Base-by-base conservation (phyloP, 768 basidiomycete species). In the Boletus subparvulus region DNA sequence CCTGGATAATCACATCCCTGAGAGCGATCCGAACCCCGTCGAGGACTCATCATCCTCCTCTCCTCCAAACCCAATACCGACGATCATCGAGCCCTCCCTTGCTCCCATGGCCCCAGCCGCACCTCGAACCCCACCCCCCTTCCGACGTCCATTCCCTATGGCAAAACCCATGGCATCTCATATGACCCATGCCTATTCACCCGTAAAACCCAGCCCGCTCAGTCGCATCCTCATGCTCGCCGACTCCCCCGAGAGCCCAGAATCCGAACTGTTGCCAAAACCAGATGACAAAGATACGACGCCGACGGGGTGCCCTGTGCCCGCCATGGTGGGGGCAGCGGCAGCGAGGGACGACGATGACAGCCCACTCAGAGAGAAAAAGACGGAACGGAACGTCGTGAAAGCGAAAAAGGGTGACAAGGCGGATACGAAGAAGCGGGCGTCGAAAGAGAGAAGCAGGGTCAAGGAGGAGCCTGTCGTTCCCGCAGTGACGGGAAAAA, bases 101-200 rank as follows among this genome's bases (percentile, higher is more conserved):
- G 41, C 16, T 10, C 41, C 35, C 24, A 60, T 58, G 53, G 10
- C 32, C 37, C 41, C 30, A 3, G 40, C 32, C 33, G 46, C 54
- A 37, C 61, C 64, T 16, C 63, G 39, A 12, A 73, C 72, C 2
- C 69, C 69, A 13, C 52, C 55, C 4, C 51, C 63, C n/a, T n/a
- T 14, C 16, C 75, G 71, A 28, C 77, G 69, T n/a, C 77, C 81
- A 2, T 90, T 87, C 73, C 87, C 87, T 0, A 74, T 86, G 44
- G 87, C 88, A 2, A 91, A 88, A 64, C 88, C 90, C 12, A 74
- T 86, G 47, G 85, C 82, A 2, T 72, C 77, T 52, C 83, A 80
- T 53, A 88, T 90, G 85, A 77, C 82, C 5, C 90, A 93, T 60
- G 88, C 90, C 0, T 93, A 92, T 60, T 92, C 91, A 0, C 90